Conservation (phyloP, 176 grass and related monocot species). For the Areca catechu region DNA sequence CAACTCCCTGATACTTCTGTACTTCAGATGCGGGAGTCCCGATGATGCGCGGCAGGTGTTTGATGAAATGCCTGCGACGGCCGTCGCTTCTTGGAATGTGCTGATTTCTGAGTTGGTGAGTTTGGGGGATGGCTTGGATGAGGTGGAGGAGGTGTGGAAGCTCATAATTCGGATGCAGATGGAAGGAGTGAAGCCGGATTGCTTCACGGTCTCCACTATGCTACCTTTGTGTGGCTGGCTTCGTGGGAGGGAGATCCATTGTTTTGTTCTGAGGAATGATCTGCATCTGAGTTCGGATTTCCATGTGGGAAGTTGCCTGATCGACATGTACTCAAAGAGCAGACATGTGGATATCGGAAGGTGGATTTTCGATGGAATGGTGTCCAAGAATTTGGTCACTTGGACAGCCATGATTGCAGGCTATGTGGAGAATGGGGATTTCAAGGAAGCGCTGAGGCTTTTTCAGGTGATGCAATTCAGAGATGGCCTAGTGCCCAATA, state of each 20-base stretch:
- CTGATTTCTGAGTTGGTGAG: slow-evolving; percentile 25
- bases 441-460: slow-evolving; percentile 20
- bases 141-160: slow-evolving; percentile 1
- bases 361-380: slow-evolving; percentile 25
- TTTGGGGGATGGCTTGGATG: neutral
- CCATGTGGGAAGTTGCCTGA: slow-evolving; percentile 43
- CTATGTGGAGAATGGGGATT: slow-evolving; percentile 33
- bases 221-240: slow-evolving; percentile 12
- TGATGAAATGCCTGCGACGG: slow-evolving; percentile 58
- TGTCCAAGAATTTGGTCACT: slow-evolving; percentile 31
- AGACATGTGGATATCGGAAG: slow-evolving; percentile 16
- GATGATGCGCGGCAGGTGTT: slow-evolving; percentile 35
- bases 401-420: slow-evolving; percentile 57
- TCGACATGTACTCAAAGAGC: slow-evolving; percentile 55
- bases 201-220: slow-evolving; percentile 38
- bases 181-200: slow-evolving; percentile 31
- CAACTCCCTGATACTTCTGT: slow-evolving; percentile 9
- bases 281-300: slow-evolving; percentile 29
- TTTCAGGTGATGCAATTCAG: slow-evolving; percentile 37
- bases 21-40: neutral
- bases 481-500: slow-evolving; percentile 30
- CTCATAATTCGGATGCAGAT: slow-evolving; percentile 31
- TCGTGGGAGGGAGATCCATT: slow-evolving; percentile 49
- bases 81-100: slow-evolving; percentile 49
- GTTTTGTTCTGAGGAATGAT: slow-evolving; percentile 26